Conservation (phyloP, 768 basidiomycete genomes). For the Fomitopsis serialis region DNA sequence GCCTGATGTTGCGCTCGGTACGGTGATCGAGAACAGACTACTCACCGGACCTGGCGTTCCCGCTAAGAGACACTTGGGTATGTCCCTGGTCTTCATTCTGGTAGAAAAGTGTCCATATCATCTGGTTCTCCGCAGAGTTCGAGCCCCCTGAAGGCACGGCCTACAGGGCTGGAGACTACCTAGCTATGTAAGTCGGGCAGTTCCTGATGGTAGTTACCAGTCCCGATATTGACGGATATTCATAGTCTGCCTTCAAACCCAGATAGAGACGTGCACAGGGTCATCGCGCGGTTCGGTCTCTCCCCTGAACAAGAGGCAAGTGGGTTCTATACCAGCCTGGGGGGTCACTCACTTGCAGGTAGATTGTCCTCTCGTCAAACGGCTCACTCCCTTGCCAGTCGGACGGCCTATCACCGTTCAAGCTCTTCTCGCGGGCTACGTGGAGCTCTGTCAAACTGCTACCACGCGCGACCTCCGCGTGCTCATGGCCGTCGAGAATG, state of each 20-base stretch:
- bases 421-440: constrained; percentile 37
- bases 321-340: neutral
- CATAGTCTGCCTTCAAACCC: constrained; percentile 37
- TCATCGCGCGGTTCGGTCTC: constrained; percentile 31
- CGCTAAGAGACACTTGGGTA: constrained; percentile 39
- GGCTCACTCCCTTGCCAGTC: constrained; percentile 37
- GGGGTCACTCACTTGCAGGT: constrained; percentile 8
- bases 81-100: neutral
- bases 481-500: constrained; percentile 23
- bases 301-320: constrained; percentile 35
- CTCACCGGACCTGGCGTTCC: constrained; percentile 33
- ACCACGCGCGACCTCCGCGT: constrained; percentile 36
- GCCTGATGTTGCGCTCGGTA: constrained; percentile 32
- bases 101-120: no score
- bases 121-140: constrained; percentile 34
- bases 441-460: constrained; percentile 44
- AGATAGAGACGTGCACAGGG: constrained; percentile 31
- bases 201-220: neutral
- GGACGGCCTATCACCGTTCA: constrained; percentile 31
- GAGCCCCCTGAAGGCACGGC: constrained; percentile 32
- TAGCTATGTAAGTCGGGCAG: constrained; percentile 38
- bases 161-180: constrained; percentile 42
- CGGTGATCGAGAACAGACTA: constrained; percentile 33
- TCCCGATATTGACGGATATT: neutral
- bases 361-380: constrained; percentile 33